Evolutionary conservation across 2,329 filamentous ascomycete genomes (phyloP).

Genomic region (Xylaria sp.): DNA sequence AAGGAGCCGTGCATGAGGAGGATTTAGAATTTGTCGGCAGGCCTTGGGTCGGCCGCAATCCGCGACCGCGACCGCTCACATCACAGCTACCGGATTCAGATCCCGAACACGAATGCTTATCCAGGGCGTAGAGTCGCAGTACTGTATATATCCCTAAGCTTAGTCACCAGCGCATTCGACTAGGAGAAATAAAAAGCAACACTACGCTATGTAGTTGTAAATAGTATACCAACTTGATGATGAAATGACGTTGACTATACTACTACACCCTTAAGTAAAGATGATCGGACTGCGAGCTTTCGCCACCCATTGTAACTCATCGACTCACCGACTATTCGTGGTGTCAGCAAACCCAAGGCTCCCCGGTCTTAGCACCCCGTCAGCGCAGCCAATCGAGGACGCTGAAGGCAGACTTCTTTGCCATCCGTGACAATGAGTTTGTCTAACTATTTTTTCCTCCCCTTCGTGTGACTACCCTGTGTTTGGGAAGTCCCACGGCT

Average conservation of each 20-base stretch:
- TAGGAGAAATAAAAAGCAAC: conserved; percentile 1
- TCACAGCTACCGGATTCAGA: neutral
- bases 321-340: conserved; percentile 25
- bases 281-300: conserved; percentile 6
- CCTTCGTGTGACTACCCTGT: too few relatives aligned
- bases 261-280: neutral
- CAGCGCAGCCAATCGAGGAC: neutral
- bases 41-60: neutral
- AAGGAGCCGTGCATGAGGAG: too few relatives aligned
- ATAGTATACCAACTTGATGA: neutral
- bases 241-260: conserved; percentile 5
- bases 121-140: neutral
- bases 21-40: too few relatives aligned
- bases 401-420: neutral
- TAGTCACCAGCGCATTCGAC: neutral
- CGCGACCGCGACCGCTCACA: neutral
- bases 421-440: neutral
- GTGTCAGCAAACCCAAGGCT: conserved; percentile 24
- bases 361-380: conserved; percentile 1
- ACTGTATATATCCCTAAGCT: too few relatives aligned
- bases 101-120: conserved; percentile 1
- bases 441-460: neutral
- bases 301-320: conserved; percentile 10
- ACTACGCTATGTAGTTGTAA: neutral
- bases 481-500: neutral